phyloP scores from a whole-genome alignment of 495 filamentous ascomycete species.

The Podospora conica region DNA sequence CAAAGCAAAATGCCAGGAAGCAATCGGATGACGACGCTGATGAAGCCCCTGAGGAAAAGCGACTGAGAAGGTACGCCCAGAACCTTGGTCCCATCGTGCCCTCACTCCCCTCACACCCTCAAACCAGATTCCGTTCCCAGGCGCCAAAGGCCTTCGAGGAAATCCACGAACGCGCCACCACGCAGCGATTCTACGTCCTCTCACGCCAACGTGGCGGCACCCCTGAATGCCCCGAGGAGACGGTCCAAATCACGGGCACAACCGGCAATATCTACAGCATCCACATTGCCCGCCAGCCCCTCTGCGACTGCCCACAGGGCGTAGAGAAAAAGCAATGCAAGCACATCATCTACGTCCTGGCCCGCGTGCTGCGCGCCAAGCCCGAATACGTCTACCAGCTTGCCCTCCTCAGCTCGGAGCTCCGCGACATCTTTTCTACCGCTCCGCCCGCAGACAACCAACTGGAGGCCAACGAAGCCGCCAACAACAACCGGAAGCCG shows the following conservation, averaged over 20 bases:
- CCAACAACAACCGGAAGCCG: constrained; percentile 37
- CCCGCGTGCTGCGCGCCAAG: constrained; percentile 59
- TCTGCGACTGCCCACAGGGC: constrained; percentile 63
- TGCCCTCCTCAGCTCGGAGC: constrained; percentile 60
- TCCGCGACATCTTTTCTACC: constrained; percentile 52
- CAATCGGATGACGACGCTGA: not conserved
- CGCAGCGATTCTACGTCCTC: constrained; percentile 41
- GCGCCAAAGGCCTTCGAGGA: constrained; percentile 32
- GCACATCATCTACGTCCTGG: constrained; percentile 49
- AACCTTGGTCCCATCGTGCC: not conserved
- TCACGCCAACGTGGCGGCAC: constrained; percentile 28
- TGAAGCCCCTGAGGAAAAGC: not conserved
- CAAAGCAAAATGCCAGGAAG: not conserved
- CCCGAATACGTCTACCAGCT: constrained; percentile 65
- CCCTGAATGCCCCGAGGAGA: constrained; percentile 32
- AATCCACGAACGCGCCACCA: constrained; percentile 34
- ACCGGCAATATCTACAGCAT: constrained; percentile 71
- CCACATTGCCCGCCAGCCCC: constrained; percentile 45
- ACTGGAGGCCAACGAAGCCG: constrained; percentile 12
- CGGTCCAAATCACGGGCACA: constrained; percentile 63
- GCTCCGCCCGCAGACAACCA: constrained; percentile 38
- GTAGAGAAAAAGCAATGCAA: constrained; percentile 68
- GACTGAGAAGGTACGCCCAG: not conserved
- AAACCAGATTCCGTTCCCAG: constrained; percentile 34
- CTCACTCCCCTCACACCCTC: not conserved